phyloP scores from a whole-genome alignment of 345 rosid genomes.

The Lepidium didymum region DNA sequence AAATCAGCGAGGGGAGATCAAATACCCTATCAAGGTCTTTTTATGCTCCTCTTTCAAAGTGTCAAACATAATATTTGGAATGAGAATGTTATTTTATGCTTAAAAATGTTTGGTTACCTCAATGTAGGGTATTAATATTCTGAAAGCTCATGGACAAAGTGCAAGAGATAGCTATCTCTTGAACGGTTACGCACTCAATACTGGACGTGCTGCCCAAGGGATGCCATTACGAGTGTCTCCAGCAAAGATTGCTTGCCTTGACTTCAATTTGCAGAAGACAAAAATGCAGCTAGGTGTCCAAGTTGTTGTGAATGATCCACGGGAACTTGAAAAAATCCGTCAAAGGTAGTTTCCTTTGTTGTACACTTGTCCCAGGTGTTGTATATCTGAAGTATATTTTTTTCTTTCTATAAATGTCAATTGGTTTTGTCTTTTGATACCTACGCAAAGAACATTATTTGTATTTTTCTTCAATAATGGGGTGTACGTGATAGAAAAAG shows the following conservation, averaged over 20 bases:
- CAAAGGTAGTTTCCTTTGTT: conserved; percentile 47
- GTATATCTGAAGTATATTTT: background rate
- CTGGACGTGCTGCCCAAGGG: conserved; percentile 98
- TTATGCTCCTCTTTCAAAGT: background rate
- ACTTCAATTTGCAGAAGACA: conserved; percentile 92
- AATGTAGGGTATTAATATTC: conserved; percentile 69
- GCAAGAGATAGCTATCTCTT: conserved; percentile 84
- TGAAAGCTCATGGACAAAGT: conserved; percentile 96
- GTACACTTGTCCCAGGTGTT: background rate
- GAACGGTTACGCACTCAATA: conserved; percentile 88
- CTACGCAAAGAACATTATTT: background rate
- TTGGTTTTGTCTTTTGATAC: background rate
- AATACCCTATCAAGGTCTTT: conserved; percentile 87
- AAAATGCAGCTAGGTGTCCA: conserved; percentile 98
- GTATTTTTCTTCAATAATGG: background rate
- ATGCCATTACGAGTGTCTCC: conserved; percentile 89
- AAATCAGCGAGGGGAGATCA: conserved; percentile 78
- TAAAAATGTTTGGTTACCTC: background rate
- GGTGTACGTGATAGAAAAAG: background rate
- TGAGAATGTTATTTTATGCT: background rate
- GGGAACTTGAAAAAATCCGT: conserved; percentile 97
- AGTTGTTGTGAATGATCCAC: conserved; percentile 85
- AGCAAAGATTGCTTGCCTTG: conserved; percentile 91
- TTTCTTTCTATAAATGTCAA: background rate
- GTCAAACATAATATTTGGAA: background rate